Evolutionary conservation across 176 grass and related monocot genomes (phyloP).

Genomic region (Alloteropsis semialata): DNA sequence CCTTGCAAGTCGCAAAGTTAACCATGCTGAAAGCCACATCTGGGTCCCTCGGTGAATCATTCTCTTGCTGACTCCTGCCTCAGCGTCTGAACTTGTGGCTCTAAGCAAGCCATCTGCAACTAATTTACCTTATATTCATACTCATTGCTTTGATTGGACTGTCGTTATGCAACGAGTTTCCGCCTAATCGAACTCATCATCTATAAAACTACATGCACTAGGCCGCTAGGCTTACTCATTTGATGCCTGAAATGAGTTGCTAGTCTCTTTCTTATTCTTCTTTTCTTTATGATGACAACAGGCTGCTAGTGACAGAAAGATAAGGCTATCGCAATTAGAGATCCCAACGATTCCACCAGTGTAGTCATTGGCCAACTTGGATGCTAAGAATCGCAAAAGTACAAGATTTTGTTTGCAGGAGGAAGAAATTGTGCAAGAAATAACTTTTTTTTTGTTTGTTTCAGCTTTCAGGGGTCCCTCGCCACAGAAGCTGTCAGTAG

Average conservation of each 20-base stretch:
- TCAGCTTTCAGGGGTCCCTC: conserved; percentile 28
- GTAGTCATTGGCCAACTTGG: neutral
- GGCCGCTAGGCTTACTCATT: neutral
- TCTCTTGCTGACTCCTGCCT: neutral
- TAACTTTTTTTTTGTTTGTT: conserved; percentile 2
- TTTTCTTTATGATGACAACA: neutral
- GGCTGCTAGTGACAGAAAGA: neutral
- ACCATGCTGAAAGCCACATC: neutral
- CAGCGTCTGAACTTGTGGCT: conserved; percentile 16
- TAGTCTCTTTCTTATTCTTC: neutral
- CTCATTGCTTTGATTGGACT: neutral
- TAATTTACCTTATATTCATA: neutral
- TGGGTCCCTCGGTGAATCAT: neutral
- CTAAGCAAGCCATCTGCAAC: neutral
- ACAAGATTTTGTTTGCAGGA: neutral
- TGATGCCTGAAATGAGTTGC: neutral
- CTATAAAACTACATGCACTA: neutral
- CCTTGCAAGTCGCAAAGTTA: neutral
- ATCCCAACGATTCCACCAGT: conserved; percentile 26
- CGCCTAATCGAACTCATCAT: neutral
- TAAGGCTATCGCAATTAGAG: neutral
- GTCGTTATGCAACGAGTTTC: neutral
- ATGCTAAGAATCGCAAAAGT: conserved; percentile 24
- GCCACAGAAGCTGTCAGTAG: neutral
- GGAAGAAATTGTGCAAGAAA: neutral